Conservation (phyloP, 441 rosid genomes). For the Breynia disticha region DNA sequence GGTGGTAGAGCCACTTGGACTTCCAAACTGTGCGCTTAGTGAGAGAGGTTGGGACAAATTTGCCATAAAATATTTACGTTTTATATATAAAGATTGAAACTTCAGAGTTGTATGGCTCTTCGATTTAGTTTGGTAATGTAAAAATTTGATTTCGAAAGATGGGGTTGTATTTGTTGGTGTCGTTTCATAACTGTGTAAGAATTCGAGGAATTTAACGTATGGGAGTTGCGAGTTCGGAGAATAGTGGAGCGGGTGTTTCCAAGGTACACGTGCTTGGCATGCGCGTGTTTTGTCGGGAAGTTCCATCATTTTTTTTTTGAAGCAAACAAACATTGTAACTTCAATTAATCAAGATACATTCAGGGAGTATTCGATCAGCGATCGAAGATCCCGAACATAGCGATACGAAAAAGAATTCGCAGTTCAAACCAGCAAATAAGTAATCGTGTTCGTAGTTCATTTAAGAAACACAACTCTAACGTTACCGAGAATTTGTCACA, state of each 20-base stretch:
- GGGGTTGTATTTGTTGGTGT: neutral
- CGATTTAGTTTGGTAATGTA: neutral
- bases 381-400: no score
- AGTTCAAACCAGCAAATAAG: no score
- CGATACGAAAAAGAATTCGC: no score
- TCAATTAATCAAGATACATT: no score
- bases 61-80: constrained; percentile 17
- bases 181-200: neutral
- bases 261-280: constrained; percentile 18
- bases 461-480: no score
- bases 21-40: constrained; percentile 32
- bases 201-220: neutral
- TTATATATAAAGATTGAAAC: no score
- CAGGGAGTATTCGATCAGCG: no score
- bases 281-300: constrained; percentile 7
- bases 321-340: no score
- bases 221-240: neutral
- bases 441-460: no score
- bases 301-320: no score
- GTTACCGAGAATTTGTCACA: no score
- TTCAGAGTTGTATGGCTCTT: neutral
- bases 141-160: neutral
- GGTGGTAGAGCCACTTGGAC: constrained; percentile 24
- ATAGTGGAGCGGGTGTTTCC: no score
- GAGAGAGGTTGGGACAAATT: constrained; percentile 42